Evolutionary conservation across 2,329 filamentous ascomycete genomes (phyloP).

Genomic region (Pseudopyrenochaeta lycopersici): DNA sequence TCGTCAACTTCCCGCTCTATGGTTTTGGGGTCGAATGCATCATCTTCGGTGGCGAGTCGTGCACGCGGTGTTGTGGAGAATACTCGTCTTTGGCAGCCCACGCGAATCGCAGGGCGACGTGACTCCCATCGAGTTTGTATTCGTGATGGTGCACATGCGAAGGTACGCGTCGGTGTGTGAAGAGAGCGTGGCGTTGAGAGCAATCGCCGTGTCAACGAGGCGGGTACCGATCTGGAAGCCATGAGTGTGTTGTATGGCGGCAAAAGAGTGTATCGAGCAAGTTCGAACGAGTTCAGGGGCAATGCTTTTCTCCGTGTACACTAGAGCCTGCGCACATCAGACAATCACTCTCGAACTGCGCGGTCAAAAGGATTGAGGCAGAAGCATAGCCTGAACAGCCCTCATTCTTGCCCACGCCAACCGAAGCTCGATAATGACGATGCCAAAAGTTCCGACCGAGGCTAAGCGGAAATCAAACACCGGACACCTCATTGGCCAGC

Average conservation of each 20-base stretch:
- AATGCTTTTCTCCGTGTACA: not conserved
- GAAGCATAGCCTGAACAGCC: constrained; percentile 15
- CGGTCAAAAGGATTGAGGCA: constrained; percentile 12
- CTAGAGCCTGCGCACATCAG: constrained; percentile 3
- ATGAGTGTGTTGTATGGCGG: constrained; percentile 32
- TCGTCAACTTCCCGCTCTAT: constrained; percentile 90
- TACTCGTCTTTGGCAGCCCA: constrained; percentile 49
- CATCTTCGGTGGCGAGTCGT: constrained; percentile 48
- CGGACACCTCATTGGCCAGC: constrained; percentile 30
- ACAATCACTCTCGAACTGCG: not conserved
- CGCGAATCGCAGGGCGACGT: constrained; percentile 44
- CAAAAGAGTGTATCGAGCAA: constrained; percentile 1
- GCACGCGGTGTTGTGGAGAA: constrained; percentile 44
- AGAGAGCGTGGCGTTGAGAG: constrained; percentile 29
- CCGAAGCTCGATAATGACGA: constrained; percentile 26
- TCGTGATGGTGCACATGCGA: constrained; percentile 25
- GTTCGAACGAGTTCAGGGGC: not conserved
- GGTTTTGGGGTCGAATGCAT: constrained; percentile 55
- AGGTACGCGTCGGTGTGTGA: constrained; percentile 27
- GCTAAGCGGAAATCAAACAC: constrained; percentile 35
- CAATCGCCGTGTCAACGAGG: constrained; percentile 36
- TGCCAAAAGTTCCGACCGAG: constrained; percentile 28
- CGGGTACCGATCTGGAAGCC: constrained; percentile 42
- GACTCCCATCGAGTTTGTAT: constrained; percentile 23
- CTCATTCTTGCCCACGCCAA: constrained; percentile 21